A percentile compares a stretch with the other conserved stretches of the same genome.
These are phyloP conservation scores for Raphidocelis subcapitata DNA, from an alignment of 139 green algal genomes.

Conservation along the genomic window DNA sequence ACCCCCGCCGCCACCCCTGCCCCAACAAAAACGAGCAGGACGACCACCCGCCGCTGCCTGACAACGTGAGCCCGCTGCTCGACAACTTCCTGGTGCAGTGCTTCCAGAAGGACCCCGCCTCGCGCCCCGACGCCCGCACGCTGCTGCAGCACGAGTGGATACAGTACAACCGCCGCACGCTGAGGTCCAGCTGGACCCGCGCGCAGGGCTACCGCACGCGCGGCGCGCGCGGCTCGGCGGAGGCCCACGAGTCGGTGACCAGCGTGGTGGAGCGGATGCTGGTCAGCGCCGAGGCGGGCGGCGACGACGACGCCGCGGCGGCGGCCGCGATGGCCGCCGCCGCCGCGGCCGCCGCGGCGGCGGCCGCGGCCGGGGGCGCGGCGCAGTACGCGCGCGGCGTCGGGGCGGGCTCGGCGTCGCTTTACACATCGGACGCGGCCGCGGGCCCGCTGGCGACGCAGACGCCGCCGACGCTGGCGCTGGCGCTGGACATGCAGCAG, in stretches of 20 bases:
- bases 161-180: constrained; percentile 61
- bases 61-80: constrained; percentile 64
- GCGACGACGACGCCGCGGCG: constrained; percentile 13
- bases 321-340: constrained; percentile 9
- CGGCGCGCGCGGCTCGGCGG: background rate
- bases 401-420: background rate
- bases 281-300: constrained; percentile 17
- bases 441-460: constrained; percentile 17
- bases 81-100: constrained; percentile 90
- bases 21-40: too few relatives aligned
- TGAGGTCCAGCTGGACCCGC: constrained; percentile 69
- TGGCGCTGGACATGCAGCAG: constrained; percentile 9
- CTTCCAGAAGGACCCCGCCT: constrained; percentile 92
- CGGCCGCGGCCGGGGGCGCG: background rate
- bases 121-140: constrained; percentile 65
- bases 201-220: constrained; percentile 33
- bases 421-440: constrained; percentile 7
- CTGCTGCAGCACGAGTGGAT: constrained; percentile 92
- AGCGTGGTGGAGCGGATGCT: constrained; percentile 49
- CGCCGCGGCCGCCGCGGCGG: background rate
- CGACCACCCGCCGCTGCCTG: constrained; percentile 79
- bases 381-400: constrained; percentile 5
- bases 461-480: constrained; percentile 7
- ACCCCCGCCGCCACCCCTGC: too few relatives aligned
- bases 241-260: constrained; percentile 51